These are phyloP conservation scores for Withania somnifera DNA, from an alignment of 305 asterid genomes.

Conservation along the genomic window DNA sequence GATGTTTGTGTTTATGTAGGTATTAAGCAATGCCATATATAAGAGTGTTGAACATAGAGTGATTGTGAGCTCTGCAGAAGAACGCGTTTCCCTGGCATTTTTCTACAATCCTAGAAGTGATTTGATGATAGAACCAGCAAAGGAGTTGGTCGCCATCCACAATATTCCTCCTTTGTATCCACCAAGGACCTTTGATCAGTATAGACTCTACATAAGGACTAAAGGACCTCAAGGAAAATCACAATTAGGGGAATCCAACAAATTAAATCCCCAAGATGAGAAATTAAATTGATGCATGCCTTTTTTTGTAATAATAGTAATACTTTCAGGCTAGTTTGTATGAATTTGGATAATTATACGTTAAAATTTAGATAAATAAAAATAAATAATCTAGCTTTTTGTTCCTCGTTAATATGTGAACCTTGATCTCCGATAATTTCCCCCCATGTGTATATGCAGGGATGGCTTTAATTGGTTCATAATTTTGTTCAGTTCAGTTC, in stretches of 20 bases:
- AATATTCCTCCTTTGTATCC: conserved; percentile 25
- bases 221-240: conserved; percentile 81
- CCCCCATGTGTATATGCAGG: neutral
- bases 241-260: conserved; percentile 34
- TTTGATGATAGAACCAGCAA: conserved; percentile 10
- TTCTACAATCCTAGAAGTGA: conserved; percentile 23
- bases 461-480: neutral
- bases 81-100: conserved; percentile 16
- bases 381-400: neutral
- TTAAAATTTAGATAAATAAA: neutral
- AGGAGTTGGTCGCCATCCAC: neutral
- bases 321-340: neutral
- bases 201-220: conserved; percentile 61
- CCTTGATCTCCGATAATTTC: neutral
- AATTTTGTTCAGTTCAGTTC: neutral
- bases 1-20: neutral
- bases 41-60: conserved; percentile 26
- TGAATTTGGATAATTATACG: neutral
- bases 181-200: conserved; percentile 54
- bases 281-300: neutral
- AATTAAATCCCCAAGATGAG: neutral
- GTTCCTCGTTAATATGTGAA: neutral
- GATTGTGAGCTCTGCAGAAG: conserved; percentile 8
- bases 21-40: conserved; percentile 15
- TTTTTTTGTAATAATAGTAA: neutral